A percentile compares a stretch with the other conserved stretches of the same genome.
Conservation (phyloP, 2,329 filamentous ascomycete species). For the Talaromyces pinophilus region DNA sequence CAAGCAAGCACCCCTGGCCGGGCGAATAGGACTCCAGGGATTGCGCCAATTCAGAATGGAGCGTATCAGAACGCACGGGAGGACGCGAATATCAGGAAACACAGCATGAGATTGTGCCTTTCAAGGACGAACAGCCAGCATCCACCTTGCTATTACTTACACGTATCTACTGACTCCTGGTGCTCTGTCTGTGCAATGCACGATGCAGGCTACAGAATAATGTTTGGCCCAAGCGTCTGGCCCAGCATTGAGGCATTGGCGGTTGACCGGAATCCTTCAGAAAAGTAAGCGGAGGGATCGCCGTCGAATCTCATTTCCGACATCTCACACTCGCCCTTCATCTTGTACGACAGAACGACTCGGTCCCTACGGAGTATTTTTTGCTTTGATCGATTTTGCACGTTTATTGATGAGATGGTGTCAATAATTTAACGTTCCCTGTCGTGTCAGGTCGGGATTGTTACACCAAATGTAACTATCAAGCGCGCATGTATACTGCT, state of each 20-base stretch:
- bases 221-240: slow-evolving; percentile 8
- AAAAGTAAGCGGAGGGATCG: neutral
- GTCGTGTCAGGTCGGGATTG: neutral
- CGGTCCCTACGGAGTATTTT: neutral
- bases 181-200: neutral
- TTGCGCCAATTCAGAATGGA: neutral
- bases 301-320: neutral
- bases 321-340: neutral
- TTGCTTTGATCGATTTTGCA: neutral
- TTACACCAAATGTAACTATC: neutral
- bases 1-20: neutral
- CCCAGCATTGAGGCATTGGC: neutral
- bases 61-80: neutral
- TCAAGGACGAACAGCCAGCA: neutral
- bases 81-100: neutral
- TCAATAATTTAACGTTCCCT: neutral
- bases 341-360: neutral
- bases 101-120: neutral
- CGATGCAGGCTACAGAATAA: neutral
- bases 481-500: neutral
- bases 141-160: neutral
- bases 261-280: neutral
- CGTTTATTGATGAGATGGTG: neutral
- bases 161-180: neutral
- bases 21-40: slow-evolving; percentile 7